These are phyloP conservation scores for Colletotrichum theobromicola DNA, from an alignment of 2,329 filamentous ascomycete species.

Conservation along the genomic window DNA sequence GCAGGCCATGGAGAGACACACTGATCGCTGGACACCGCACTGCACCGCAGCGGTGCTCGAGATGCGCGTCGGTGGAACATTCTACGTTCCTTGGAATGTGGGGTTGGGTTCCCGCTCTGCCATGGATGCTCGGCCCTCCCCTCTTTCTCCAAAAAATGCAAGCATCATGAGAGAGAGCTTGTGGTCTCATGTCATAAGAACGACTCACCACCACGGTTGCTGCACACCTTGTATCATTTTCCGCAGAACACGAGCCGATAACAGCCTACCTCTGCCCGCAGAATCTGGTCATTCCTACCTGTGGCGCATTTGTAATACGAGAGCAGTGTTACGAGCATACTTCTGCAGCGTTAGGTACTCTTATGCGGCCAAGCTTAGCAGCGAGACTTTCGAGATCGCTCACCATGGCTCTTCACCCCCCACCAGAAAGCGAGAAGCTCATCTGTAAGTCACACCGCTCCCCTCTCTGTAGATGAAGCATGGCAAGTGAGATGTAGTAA, in stretches of 20 bases:
- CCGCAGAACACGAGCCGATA: not conserved
- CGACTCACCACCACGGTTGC: not conserved
- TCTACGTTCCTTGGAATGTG: constrained; percentile 14
- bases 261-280: not conserved
- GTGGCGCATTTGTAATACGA: not conserved
- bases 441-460: constrained; percentile 46
- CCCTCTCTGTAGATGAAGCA: not conserved
- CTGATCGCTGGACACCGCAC: not conserved
- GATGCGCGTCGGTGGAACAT: constrained; percentile 2
- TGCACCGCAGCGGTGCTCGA: not conserved
- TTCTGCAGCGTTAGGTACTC: not conserved
- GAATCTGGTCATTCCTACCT: not conserved
- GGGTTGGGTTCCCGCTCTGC: not conserved
- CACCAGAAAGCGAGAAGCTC: constrained; percentile 47
- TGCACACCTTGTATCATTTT: not conserved
- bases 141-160: constrained; percentile 1
- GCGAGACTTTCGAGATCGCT: constrained; percentile 14
- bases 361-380: constrained; percentile 11
- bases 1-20: not conserved
- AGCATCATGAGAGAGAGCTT: constrained; percentile 13
- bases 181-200: constrained; percentile 12
- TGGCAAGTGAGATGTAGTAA: not conserved
- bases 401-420: constrained; percentile 51
- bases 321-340: not conserved
- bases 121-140: not conserved